Conservation (phyloP, 805 yeast genomes). For the Zygotorulaspora danielsina region DNA sequence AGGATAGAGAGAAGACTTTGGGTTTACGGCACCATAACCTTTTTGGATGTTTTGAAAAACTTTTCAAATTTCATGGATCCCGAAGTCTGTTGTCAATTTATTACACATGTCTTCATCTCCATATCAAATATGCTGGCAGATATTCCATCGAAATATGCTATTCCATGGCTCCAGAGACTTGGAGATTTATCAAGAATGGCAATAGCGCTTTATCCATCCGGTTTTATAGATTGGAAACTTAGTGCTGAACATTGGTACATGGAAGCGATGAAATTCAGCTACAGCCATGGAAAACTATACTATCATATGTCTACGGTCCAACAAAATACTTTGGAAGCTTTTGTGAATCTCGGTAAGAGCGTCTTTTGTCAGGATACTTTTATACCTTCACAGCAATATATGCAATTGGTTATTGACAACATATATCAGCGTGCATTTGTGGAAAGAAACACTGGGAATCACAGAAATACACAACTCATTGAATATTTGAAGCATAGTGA, state of each 20-base stretch:
- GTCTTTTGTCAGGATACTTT: conserved; percentile 79
- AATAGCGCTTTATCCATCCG: conserved; percentile 73
- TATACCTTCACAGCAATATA: conserved; percentile 75
- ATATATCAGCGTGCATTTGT: conserved; percentile 54
- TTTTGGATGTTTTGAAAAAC: conserved; percentile 70
- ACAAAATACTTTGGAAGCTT: conserved; percentile 62
- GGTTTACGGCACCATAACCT: conserved; percentile 83
- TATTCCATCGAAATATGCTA: conserved; percentile 34
- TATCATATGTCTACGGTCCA: conserved; percentile 88
- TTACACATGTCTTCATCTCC: conserved; percentile 62
- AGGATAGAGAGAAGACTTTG: conserved; percentile 76
- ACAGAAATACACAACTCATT: conserved; percentile 32
- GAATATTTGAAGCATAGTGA: conserved; percentile 54
- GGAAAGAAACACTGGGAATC: conserved; percentile 33
- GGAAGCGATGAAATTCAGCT: conserved; percentile 64
- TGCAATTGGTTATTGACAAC: conserved; percentile 73
- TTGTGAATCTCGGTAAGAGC: conserved; percentile 73
- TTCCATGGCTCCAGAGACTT: conserved; percentile 72
- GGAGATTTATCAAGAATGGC: conserved; percentile 89
- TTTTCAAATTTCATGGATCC: conserved; percentile 72
- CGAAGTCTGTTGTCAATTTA: conserved; percentile 72
- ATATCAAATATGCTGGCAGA: conserved; percentile 41
- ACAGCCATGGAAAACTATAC: conserved; percentile 80
- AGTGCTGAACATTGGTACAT: conserved; percentile 82
- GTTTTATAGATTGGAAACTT: conserved; percentile 80